Base-by-base conservation (phyloP, 2,329 filamentous ascomycete species). In the Scopulariopsis brevicaulis region DNA sequence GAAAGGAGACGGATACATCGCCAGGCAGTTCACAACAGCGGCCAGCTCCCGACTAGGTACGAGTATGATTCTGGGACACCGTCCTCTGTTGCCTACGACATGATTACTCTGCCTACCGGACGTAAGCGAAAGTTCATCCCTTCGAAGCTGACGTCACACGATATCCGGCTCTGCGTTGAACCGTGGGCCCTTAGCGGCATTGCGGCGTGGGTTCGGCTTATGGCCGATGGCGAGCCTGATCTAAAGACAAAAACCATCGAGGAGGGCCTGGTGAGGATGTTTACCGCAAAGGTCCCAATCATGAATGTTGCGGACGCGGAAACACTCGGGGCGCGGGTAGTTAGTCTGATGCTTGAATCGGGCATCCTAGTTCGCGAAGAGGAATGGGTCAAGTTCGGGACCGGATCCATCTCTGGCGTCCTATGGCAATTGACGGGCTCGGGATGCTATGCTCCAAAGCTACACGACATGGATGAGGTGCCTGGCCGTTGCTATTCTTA, bases 241-340 rank as follows among this genome's bases (percentile, higher is more conserved):
- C 74, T 99, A 53, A 91, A 88, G 68, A 83, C 88, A 67, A 89
- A 90, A 66, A 86, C 88, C 1, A 85, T 99, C 56, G 86, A 90
- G 59, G 92, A 97, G 64, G 92, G 90, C 2, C 78, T 99, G 50
- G 85, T 96, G 50, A 88, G 86, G 34, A 77, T 99, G 7, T 97
- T 99, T 69, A 96, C 90, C 1, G 83, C 89, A 72, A 97, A 96
- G 71, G 91, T 99, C 0, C 92, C 94, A 0, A 99, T 91, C 0
- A 96, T 99, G 90, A 97, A 99, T 65, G 93, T 94, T 50, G 92
- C 93, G 6, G 95, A 99, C 75, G 94, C 94, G 0, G 94, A 99
- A 69, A 87, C 86, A 1, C 77, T 99, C 56, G 90, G 89, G 61
- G 81, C 83, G 59, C 84, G 83, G 48, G 89, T 96, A 0, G 85